Evolutionary conservation across 495 filamentous ascomycete species (phyloP).

Genomic region (Annulohypoxylon bovei): DNA sequence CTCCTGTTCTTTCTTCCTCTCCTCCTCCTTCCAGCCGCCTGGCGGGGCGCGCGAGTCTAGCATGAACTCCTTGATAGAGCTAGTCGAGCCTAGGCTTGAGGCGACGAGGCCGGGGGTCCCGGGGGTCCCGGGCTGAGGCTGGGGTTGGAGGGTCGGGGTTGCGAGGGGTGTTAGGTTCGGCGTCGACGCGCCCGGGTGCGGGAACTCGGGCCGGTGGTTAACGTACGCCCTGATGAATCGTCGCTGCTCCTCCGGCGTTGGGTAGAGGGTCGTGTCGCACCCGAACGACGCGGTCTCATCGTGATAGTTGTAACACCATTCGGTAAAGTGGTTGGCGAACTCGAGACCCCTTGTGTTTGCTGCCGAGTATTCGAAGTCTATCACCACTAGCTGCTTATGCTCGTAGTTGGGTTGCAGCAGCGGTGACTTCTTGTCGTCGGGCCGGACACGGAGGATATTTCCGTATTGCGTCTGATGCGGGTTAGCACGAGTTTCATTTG

Average conservation of each 20-base stretch:
- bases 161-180: conserved; percentile 60
- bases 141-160: conserved; percentile 39
- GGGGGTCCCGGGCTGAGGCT: no score
- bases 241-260: conserved; percentile 80
- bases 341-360: conserved; percentile 89
- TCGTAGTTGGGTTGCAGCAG: conserved; percentile 87
- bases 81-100: conserved; percentile 43
- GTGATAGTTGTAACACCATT: conserved; percentile 99
- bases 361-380: conserved; percentile 98
- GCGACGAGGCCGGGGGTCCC: conserved; percentile 44
- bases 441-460: conserved; percentile 91
- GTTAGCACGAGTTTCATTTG: conserved; percentile 36
- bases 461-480: conserved; percentile 88
- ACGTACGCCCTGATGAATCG: conserved; percentile 90
- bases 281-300: conserved; percentile 69
- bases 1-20: conserved; percentile 66
- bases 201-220: conserved; percentile 73
- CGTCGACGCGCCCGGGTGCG: conserved; percentile 60
- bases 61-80: conserved; percentile 70
- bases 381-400: conserved; percentile 94
- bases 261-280: conserved; percentile 75
- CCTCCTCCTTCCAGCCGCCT: conserved; percentile 66
- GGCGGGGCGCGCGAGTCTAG: conserved; percentile 73
- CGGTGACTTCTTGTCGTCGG: conserved; percentile 81
- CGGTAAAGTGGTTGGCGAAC: conserved; percentile 98